Base-by-base conservation (phyloP, 805 yeast genomes). In the Candida lessepsii region DNA sequence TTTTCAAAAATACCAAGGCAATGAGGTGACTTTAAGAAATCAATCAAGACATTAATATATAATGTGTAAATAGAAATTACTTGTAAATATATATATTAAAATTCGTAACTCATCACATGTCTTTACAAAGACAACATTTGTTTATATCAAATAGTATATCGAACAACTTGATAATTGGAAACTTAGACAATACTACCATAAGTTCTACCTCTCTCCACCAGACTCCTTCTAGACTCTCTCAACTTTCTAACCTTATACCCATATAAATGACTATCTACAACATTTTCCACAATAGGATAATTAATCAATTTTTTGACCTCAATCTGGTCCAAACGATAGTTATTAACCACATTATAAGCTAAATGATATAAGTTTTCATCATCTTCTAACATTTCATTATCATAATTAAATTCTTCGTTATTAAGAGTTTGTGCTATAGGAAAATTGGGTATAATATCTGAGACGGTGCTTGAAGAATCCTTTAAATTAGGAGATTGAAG, bases 201-300 rank as follows among this genome's bases (percentile, higher is more conserved):
- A 30, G 36, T 26, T 21, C 46, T 35, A 9, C 43, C 45, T 14
- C 46, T 39, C 9, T 35, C 44, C 8, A 28, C 6, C 45, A 41
- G 45, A 16, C 42, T 38, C 14, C 37, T 35, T 28, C 51, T 36
- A 10, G 31, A 9, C 24, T 40, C 51, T 29, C 74, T 46, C 35
- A 69, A 50, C 47, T 62, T 65, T 34, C 61, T 57, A 11, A 70
- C 73, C 42, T 65, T 67, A 48, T 59, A 67, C 10, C 74, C 73
- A 50, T 57, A 68, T 29, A 51, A 57, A 49, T 69, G 75, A 6
- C 72, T 65, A 17, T 52, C 59, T 10, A 69, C 53, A 28, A 59
- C 50, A 34, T 70, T 72, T 35, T 68, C 74, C n/a, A 67, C 72
- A 8, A 68, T 65, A 2, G 74, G 75, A 42, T 68, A 70, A 42